Evolutionary conservation across 2,329 filamentous ascomycete species (phyloP), one percentile per base, ranked within the genome.

Genomic region (Fusarium sp.): DNA sequence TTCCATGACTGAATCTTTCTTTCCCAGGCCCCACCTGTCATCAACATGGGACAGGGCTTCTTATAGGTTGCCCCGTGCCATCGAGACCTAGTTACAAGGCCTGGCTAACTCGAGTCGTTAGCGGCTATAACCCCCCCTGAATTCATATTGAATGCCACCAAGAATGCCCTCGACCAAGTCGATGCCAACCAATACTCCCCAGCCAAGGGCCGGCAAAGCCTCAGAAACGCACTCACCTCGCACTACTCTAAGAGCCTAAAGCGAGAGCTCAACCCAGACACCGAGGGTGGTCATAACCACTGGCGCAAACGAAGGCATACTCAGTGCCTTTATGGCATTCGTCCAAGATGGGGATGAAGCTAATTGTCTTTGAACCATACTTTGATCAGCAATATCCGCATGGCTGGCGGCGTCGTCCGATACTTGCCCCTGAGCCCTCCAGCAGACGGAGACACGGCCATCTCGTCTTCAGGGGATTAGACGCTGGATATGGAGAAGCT

Each of bases 351-450:
- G 94, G 14, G 96, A 98, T 80, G 96, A 98, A 83, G 96, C 98
- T 98, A 74, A 98, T 98, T 75, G 90, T 98, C 85, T 96, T 98
- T 75, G 90, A 98, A 85, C 96, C 96, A 8, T 98, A 98, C 85
- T 98, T 98, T 82, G 96, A 98, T 84, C 96, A 94, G 92, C 86
- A 98, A 98, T 84, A 98, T 98, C 74, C 93, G 98, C 84, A 98
- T 98, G 95, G 92, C 96, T 2, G 95, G 96, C 63, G 96, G 95
- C 74, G 96, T 92, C 80, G 94, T 98, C 71, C 92, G 95, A 76
- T 98, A 98, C 80, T 14, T 38, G 5, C 20, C 54, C 31, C 22
- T 35, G 31, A 35, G 20, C 7, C 31, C 20, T 5, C 31, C 20
- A 7, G 31, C 20, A 24, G 31, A 24, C 7, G 54, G 20, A 24